phyloP scores from a whole-genome alignment of 2,329 filamentous ascomycete genomes.

The Dactylonectria macrodidyma region DNA sequence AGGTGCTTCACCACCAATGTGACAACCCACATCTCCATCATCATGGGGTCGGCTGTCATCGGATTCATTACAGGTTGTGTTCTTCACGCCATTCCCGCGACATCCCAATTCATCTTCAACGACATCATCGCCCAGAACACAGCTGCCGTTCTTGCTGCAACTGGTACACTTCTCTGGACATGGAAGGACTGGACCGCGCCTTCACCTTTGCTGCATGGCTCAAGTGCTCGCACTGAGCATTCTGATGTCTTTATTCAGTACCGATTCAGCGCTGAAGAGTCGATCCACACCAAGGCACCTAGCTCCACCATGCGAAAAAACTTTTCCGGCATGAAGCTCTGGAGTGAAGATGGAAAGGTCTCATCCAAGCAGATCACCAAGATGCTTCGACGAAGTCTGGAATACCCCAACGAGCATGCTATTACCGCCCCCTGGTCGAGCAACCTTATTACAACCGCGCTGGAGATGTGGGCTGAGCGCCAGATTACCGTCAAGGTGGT shows the following conservation, averaged over 20 bases:
- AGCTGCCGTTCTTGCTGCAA: conserved; percentile 25
- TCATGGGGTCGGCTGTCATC: conserved; percentile 29
- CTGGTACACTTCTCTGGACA: conserved; percentile 29
- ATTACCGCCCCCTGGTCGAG: conserved; percentile 8
- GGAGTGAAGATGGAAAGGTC: conserved; percentile 22
- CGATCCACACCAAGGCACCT: not conserved
- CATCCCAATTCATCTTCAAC: conserved; percentile 25
- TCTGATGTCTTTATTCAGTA: conserved; percentile 9
- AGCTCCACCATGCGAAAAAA: conserved; percentile 10
- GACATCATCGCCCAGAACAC: conserved; percentile 31
- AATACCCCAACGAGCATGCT: conserved; percentile 13
- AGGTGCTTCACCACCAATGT: conserved; percentile 35
- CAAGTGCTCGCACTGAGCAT: not conserved
- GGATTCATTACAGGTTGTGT: conserved; percentile 32
- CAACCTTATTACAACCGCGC: conserved; percentile 3
- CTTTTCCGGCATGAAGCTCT: conserved; percentile 21
- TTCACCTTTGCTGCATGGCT: not conserved
- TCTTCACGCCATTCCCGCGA: conserved; percentile 28
- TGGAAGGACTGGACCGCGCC: conserved; percentile 29
- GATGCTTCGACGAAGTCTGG: conserved; percentile 1
- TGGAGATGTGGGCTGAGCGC: conserved; percentile 14
- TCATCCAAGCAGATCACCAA: conserved; percentile 11
- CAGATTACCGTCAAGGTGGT: conserved; percentile 28
- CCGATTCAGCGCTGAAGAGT: conserved; percentile 11
- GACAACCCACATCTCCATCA: conserved; percentile 27